Evolutionary conservation across 345 rosid species (phyloP), one percentile per base, ranked within the genome.

Genomic region (Luvunga scandens): DNA sequence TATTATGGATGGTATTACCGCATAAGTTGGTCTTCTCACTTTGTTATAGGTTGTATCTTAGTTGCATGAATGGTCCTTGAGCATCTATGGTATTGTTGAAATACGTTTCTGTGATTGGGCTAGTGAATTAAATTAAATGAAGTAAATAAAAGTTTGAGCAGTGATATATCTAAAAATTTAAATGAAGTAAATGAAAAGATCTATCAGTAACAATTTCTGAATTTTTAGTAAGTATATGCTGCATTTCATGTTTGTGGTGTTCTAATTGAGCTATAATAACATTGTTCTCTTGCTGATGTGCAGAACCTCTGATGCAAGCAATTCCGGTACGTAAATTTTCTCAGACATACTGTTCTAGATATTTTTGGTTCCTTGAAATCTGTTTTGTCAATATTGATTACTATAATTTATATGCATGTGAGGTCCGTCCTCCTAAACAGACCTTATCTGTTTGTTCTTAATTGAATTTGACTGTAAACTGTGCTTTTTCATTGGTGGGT

Each of bases 301-400:
- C 92, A 91, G 95, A 85, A 78, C 92, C 64, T 83, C 86, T 1
- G 91, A 88, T 45, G 89, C 84, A 66, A 81, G 86, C 66, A 72
- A 84, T 78, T 84, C 90, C 67, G 95, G 94, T 91, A 86, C 2
- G 83, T 81, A 81, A 19, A 80, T 68, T 64, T 55, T 34, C 66
- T 65, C 31, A 1, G 22, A 73, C 50, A 19, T 14, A 9, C 64
- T 21, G 38, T 50, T 57, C 13, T 69, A 34, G 28, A 63, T n/a
- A 27, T 65, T 66, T 33, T 19, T 76, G 9, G 4, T 71, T 59
- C 56, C 19, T 59, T 59, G 22, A 50, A 21, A n/a, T 65, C 27
- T 30, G 27, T 64, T 48, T 48, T 28, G 69, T 21, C 61, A 21
- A 19, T 36, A 6, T 33, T 5, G 30, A 55, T 2, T 5, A 19